Conservation (phyloP, 371 early-diverging fungal genomes). For the Syncephalastrum racemosum region DNA sequence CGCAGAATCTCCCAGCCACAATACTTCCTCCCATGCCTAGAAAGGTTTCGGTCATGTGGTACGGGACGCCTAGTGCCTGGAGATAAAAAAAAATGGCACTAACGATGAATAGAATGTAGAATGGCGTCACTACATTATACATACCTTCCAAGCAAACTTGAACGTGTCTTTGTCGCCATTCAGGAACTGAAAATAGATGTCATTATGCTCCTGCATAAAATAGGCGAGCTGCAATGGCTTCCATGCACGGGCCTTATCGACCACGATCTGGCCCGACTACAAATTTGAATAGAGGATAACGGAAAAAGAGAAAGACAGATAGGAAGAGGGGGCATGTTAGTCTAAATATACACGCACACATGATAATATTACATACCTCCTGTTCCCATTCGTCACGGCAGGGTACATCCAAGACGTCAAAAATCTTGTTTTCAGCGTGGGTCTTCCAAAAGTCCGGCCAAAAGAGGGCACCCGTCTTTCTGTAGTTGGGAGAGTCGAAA, state of each 20-base stretch:
- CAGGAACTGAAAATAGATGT: constrained; percentile 43
- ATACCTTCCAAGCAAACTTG: constrained; percentile 46
- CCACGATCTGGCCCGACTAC: constrained; percentile 49
- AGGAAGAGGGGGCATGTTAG: not conserved
- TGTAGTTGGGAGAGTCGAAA: constrained; percentile 44
- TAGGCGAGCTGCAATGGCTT: constrained; percentile 40
- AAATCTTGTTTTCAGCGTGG: constrained; percentile 42
- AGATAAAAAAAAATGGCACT: not conserved
- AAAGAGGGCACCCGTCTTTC: constrained; percentile 48
- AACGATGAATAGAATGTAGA: not conserved
- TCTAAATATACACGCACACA: not conserved
- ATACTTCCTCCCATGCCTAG: constrained; percentile 45
- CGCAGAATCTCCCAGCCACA: constrained; percentile 34
- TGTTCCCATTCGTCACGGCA: constrained; percentile 51
- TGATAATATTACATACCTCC: constrained; percentile 24
- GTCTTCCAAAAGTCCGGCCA: constrained; percentile 65
- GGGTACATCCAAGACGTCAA: constrained; percentile 32
- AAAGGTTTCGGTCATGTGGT: constrained; percentile 36
- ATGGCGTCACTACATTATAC: not conserved
- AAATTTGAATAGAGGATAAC: not conserved
- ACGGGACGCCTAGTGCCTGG: constrained; percentile 30
- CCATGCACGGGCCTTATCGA: constrained; percentile 40
- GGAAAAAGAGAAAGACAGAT: not conserved
- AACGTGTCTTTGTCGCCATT: constrained; percentile 54
- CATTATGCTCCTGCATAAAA: constrained; percentile 43